A percentile compares a stretch with the other conserved stretches of the same genome.
Conservation (phyloP, 140 eudicot genomes). For the Ambrosia hybrid region DNA sequence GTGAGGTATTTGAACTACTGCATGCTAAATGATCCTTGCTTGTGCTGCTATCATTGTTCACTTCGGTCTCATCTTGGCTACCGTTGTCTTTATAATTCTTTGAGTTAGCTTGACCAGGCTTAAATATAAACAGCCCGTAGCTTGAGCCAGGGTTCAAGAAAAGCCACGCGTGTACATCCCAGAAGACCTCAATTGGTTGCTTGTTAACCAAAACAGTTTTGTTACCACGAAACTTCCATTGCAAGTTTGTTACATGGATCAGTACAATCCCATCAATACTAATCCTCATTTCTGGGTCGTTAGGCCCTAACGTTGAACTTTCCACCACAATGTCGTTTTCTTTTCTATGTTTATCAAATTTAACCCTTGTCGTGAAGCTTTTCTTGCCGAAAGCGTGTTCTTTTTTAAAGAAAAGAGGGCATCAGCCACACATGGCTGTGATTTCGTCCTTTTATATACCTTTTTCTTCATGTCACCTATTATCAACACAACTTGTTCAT, state of each 20-base stretch:
- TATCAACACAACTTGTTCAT: slow-evolving; percentile 72
- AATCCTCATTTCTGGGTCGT: slow-evolving; percentile 90
- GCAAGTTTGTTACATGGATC: slow-evolving; percentile 70
- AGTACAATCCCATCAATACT: slow-evolving; percentile 76
- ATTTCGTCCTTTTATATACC: slow-evolving; percentile 63
- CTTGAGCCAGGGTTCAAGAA: slow-evolving; percentile 61
- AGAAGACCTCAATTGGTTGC: slow-evolving; percentile 69
- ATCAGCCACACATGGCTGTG: slow-evolving; percentile 58
- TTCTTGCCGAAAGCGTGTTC: slow-evolving; percentile 81
- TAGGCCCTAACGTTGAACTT: slow-evolving; percentile 57
- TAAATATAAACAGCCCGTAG: slow-evolving; percentile 74
- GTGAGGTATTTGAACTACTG: slow-evolving; percentile 47
- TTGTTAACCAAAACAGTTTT: slow-evolving; percentile 70
- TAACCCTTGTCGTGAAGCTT: slow-evolving; percentile 64
- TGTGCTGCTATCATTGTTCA: slow-evolving; percentile 35
- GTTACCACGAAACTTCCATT: slow-evolving; percentile 88
- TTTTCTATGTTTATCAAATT: slow-evolving; percentile 46
- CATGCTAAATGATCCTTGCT: slow-evolving; percentile 48
- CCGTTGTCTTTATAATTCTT: slow-evolving; percentile 36
- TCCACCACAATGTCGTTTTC: slow-evolving; percentile 80
- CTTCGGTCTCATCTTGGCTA: slow-evolving; percentile 32
- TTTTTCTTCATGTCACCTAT: slow-evolving; percentile 70
- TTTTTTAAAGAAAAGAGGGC: slow-evolving; percentile 55
- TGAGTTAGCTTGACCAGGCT: slow-evolving; percentile 44
- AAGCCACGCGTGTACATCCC: slow-evolving; percentile 90